A percentile compares a stretch with the other conserved stretches of the same genome.
Conservation (phyloP, 768 basidiomycete species). For the Suillus bovinus region DNA sequence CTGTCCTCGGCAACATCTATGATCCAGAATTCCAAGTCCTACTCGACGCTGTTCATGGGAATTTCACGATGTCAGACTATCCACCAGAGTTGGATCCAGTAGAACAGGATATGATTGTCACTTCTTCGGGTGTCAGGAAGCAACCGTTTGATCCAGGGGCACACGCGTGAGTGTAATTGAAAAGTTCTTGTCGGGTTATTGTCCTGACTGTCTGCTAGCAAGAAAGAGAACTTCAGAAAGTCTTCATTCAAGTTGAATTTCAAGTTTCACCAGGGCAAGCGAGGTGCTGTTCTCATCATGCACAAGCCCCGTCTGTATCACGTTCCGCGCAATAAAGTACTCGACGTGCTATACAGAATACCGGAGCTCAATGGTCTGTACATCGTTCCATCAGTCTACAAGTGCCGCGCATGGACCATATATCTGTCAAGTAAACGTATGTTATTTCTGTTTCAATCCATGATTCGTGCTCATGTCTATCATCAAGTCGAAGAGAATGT, state of each 20-base stretch:
- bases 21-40: slow-evolving; percentile 18
- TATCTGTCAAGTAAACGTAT: slow-evolving; percentile 33
- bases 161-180: slow-evolving; percentile 22
- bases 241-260: slow-evolving; percentile 36
- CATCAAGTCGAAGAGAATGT: slow-evolving; percentile 25
- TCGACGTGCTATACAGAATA: slow-evolving; percentile 27
- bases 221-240: slow-evolving; percentile 26
- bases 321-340: slow-evolving; percentile 22
- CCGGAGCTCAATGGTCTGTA: slow-evolving; percentile 28
- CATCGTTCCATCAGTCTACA: slow-evolving; percentile 32
- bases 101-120: slow-evolving; percentile 26
- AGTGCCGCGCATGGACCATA: slow-evolving; percentile 36
- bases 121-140: slow-evolving; percentile 23
- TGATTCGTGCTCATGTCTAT: not conserved
- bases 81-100: slow-evolving; percentile 14
- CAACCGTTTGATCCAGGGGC: slow-evolving; percentile 14
- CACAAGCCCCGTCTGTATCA: slow-evolving; percentile 24
- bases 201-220: not conserved
- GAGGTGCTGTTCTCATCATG: slow-evolving; percentile 36
- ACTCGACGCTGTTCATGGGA: slow-evolving; percentile 12
- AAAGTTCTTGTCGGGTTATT: not conserved
- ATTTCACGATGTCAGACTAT: slow-evolving; percentile 16
- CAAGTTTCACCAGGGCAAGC: slow-evolving; percentile 31
- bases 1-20: slow-evolving; percentile 35
- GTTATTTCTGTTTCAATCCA: not conserved